Evolutionary conservation across 176 grass and related monocot species (phyloP).

Genomic region (Oryza brachyantha): DNA sequence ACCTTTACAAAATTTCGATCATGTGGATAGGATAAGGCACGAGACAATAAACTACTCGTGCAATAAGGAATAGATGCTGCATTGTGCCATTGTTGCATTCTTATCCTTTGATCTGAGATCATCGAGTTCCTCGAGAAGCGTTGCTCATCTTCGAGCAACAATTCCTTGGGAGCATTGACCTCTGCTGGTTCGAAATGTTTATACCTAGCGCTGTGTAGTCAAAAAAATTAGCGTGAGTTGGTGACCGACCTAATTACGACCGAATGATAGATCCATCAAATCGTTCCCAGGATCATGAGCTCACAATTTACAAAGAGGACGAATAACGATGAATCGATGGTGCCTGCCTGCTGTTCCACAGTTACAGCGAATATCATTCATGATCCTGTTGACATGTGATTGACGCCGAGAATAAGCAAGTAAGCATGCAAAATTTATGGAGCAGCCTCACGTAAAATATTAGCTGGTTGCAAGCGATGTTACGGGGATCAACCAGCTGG

Average conservation of each 20-base stretch:
- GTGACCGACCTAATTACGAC: slow-evolving; percentile 16
- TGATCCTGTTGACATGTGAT: neutral
- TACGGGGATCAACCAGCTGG: neutral
- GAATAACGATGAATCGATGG: neutral
- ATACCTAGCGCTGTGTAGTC: neutral
- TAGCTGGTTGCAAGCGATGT: neutral
- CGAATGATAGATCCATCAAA: slow-evolving; percentile 9
- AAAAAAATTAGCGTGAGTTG: slow-evolving; percentile 12
- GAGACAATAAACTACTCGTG: slow-evolving; percentile 1
- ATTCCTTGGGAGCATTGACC: neutral
- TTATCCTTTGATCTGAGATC: neutral
- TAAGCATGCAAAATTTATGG: neutral
- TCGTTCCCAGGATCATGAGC: neutral
- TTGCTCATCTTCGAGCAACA: neutral
- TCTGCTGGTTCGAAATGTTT: neutral
- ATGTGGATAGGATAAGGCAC: neutral
- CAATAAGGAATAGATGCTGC: neutral
- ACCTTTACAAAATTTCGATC: neutral
- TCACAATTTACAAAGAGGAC: neutral
- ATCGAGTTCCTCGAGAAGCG: neutral
- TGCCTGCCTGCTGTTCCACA: neutral
- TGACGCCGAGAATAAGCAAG: neutral
- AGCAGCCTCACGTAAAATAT: neutral
- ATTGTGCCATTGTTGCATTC: neutral
- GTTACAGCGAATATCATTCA: neutral